A percentile compares a stretch with the other conserved stretches of the same genome.
Evolutionary conservation across 1,284 basidiomycete genomes (phyloP).

Genomic region (Vanrija humicola): DNA sequence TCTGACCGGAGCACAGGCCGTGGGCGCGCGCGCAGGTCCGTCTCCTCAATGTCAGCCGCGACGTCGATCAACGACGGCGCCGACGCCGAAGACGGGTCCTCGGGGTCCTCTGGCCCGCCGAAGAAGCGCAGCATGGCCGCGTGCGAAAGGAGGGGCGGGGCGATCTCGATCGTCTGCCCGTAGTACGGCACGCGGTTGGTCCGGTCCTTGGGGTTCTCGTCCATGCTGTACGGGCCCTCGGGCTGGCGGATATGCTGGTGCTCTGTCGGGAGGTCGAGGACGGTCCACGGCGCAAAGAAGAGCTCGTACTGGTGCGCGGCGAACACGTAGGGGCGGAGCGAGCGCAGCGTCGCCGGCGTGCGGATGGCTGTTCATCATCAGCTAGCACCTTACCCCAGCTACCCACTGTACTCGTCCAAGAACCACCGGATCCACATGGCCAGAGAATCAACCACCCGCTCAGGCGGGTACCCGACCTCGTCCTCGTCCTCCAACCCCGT

Average conservation of each 20-base stretch:
- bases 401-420: conserved; percentile 43
- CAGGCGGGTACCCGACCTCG: conserved; percentile 43
- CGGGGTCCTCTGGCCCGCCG: conserved; percentile 1
- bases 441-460: conserved; percentile 45
- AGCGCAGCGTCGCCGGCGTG: conserved; percentile 6
- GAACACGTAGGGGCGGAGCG: conserved; percentile 49
- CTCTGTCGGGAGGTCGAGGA: conserved; percentile 40
- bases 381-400: not conserved
- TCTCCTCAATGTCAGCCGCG: not conserved
- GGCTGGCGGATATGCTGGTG: conserved; percentile 25
- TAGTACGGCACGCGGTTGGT: conserved; percentile 43
- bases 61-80: not conserved
- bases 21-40: conserved; percentile 12
- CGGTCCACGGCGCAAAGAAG: conserved; percentile 54
- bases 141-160: conserved; percentile 44
- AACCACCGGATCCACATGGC: conserved; percentile 52
- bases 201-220: conserved; percentile 20
- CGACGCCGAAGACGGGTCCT: not conserved
- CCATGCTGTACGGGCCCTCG: conserved; percentile 23
- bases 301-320: conserved; percentile 53
- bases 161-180: conserved; percentile 31
- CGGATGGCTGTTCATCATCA: not conserved
- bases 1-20: conserved; percentile 23
- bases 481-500: conserved; percentile 26
- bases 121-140: conserved; percentile 50